phyloP scores from a whole-genome alignment of 345 rosid species.

The Citrus reticulata region DNA sequence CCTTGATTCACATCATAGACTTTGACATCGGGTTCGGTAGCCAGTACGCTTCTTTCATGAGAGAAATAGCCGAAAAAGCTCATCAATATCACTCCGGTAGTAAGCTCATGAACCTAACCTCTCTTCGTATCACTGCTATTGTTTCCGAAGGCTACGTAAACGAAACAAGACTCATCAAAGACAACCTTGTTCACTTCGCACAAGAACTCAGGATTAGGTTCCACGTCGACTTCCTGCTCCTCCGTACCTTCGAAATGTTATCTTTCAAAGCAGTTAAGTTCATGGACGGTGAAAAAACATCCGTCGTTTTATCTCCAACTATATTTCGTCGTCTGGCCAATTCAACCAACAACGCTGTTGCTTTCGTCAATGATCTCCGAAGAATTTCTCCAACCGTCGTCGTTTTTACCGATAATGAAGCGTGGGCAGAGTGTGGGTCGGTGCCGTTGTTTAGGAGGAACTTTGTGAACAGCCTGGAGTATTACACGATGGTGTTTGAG shows the following conservation, averaged over 20 bases:
- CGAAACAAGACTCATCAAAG: slow-evolving; percentile 69
- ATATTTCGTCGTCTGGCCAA: slow-evolving; percentile 54
- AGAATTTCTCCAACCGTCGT: slow-evolving; percentile 58
- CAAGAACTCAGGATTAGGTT: slow-evolving; percentile 68
- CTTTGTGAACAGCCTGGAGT: slow-evolving; percentile 63
- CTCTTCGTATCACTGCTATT: slow-evolving; percentile 73
- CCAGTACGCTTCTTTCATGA: slow-evolving; percentile 87
- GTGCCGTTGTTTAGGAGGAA: slow-evolving; percentile 65
- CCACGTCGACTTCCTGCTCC: slow-evolving; percentile 67
- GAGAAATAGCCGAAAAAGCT: slow-evolving; percentile 61
- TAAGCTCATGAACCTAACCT: slow-evolving; percentile 27
- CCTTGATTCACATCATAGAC: slow-evolving; percentile 75
- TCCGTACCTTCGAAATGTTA: slow-evolving; percentile 64
- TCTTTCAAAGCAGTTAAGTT: slow-evolving; percentile 71
- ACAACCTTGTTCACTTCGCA: slow-evolving; percentile 75
- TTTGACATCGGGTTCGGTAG: slow-evolving; percentile 94
- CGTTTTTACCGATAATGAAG: slow-evolving; percentile 68
- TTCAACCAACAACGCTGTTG: slow-evolving; percentile 27
- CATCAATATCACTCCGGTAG: slow-evolving; percentile 12
- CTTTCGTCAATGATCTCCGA: slow-evolving; percentile 56
- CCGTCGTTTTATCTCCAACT: slow-evolving; percentile 58
- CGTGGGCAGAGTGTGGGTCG: slow-evolving; percentile 48
- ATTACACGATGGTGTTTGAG: slow-evolving; percentile 71
- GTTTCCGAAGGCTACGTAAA: slow-evolving; percentile 66
- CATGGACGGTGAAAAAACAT: slow-evolving; percentile 63